phyloP scores from a whole-genome alignment of 139 green algal species.

The Zygnema circumcarinatum region DNA sequence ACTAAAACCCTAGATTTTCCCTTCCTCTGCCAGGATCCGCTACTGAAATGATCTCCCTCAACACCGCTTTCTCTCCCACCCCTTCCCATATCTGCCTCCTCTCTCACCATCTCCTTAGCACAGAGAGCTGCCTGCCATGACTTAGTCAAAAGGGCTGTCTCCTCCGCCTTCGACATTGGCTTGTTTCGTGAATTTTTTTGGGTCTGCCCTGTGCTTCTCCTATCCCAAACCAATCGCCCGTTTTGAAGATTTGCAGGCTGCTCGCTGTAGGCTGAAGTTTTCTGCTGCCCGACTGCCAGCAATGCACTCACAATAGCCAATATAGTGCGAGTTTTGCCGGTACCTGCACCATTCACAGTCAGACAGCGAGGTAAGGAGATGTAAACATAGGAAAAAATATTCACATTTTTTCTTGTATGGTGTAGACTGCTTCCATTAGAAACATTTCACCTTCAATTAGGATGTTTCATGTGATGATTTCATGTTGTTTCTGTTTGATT shows the following conservation, averaged over 20 bases:
- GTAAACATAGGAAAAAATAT: no score
- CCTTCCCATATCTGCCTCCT: neutral
- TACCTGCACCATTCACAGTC: constrained; percentile 31
- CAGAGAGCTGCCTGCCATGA: constrained; percentile 36
- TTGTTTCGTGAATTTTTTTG: constrained; percentile 12
- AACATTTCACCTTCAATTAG: no score
- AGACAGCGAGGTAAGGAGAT: neutral
- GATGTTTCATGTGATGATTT: no score
- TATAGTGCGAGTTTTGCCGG: constrained; percentile 58
- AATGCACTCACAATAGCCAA: constrained; percentile 55
- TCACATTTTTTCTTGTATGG: no score
- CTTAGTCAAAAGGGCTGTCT: neutral
- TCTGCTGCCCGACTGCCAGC: constrained; percentile 22
- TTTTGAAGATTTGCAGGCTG: neutral
- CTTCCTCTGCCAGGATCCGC: constrained; percentile 29
- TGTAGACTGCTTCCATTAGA: no score
- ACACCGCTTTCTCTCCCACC: neutral
- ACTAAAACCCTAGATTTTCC: constrained; percentile 25
- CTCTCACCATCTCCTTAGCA: constrained; percentile 32
- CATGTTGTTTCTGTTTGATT: no score
- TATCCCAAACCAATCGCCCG: neutral
- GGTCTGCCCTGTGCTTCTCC: neutral
- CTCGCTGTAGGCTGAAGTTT: neutral
- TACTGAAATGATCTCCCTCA: neutral
- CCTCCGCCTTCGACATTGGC: neutral